Evolutionary conservation across 345 rosid species (phyloP).

Genomic region (Psidium friedrichsthalianum): DNA sequence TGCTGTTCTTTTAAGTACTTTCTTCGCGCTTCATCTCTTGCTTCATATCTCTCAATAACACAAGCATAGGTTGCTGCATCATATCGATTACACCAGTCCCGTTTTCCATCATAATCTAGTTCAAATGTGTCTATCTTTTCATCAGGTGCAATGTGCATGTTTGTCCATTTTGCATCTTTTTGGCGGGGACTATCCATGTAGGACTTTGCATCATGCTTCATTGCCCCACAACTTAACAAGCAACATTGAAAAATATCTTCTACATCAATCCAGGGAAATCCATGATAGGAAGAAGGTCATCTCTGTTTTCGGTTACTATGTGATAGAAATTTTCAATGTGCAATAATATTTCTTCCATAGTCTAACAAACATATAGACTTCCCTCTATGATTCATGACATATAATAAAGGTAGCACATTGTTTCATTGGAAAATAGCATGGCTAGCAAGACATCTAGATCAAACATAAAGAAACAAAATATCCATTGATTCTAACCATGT

Average conservation of each 20-base stretch:
- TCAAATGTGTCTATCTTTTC: slow-evolving; percentile 72
- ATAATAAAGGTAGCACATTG: not conserved
- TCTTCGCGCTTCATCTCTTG: slow-evolving; percentile 60
- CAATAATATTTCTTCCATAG: not conserved
- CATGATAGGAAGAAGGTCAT: not conserved
- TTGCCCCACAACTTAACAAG: slow-evolving; percentile 61
- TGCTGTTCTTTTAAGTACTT: slow-evolving; percentile 64
- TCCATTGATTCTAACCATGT: not conserved
- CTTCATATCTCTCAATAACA: slow-evolving; percentile 66
- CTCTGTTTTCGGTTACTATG: not conserved
- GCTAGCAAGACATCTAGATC: not conserved
- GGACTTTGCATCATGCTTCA: slow-evolving; percentile 55
- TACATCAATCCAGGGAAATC: not conserved
- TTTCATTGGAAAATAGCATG: not conserved
- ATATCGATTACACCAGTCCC: slow-evolving; percentile 79
- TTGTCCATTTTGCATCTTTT: slow-evolving; percentile 60
- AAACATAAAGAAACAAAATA: not conserved
- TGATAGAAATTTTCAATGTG: not conserved
- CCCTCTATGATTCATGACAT: not conserved
- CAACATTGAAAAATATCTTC: not conserved
- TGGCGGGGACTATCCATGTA: slow-evolving; percentile 80
- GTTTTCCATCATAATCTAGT: slow-evolving; percentile 76
- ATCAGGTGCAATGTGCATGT: slow-evolving; percentile 66
- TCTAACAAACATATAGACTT: not conserved
- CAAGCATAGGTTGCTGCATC: slow-evolving; percentile 55